Evolutionary conservation across 2,329 filamentous ascomycete genomes (phyloP), one percentile per base, ranked within the genome.

Genomic region (Aspergillus melleus): DNA sequence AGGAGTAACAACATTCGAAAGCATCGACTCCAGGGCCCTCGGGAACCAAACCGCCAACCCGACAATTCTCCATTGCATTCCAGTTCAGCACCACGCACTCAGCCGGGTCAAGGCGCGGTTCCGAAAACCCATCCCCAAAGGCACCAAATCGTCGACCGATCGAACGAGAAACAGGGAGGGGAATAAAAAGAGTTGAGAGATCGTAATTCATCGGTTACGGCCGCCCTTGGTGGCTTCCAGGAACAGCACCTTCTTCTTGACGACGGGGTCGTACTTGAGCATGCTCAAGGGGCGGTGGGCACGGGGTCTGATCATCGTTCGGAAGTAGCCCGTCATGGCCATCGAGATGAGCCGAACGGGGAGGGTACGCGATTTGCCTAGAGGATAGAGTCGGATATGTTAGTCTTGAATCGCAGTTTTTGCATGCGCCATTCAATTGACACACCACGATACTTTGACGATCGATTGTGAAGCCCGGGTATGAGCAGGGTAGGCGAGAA

Each of bases 311-410:
- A 89, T 84, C 77, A 96, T 88, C 56, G 92, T 96, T 78, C 94
- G 93, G 84, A 94, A 99, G 85, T 92, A 99, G 72, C 95, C 95
- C 26, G 95, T 99, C 89, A 96, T 89, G 76, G 95, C 95, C 95
- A 99, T 99, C 65, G 92, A 96, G 76, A 99, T 83, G 68, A 99
- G 89, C 76, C 95, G 93, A 77, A 97, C 94, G 74, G 91, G 86
- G 75, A 99, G 89, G 67, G 94, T 89, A 76, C 96, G 92, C 74
- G 93, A 91, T 84, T 98, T 98, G 62, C 84, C 92, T 96, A 76
- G 61, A 47, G 26, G 46, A 10, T 47, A 52, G 55, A 55, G 67
- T 52, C 61, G 63, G 46, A 60, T 9, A 2, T 6, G 49, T 51
- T 12, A 32, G 49, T 32, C 29, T 29, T 12, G 19, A 32, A n/a